phyloP scores from a whole-genome alignment of 2,329 filamentous ascomycete genomes.

The Cercospora sesami region DNA sequence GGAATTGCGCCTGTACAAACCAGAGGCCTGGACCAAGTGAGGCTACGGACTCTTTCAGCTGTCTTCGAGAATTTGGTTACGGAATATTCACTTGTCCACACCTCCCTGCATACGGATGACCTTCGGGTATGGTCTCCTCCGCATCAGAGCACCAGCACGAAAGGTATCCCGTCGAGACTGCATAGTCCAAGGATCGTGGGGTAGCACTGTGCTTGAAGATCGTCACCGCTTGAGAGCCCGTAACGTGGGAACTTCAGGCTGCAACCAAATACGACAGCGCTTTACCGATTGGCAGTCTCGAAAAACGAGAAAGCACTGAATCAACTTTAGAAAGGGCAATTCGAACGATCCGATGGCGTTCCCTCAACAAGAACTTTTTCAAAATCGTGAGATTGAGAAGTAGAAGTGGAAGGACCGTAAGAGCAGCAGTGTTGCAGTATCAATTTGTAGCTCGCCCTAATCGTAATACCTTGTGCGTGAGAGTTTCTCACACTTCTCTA shows the following conservation, averaged over 20 bases:
- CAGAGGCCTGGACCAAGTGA: neutral
- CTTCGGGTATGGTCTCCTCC: neutral
- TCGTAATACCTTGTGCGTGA: neutral
- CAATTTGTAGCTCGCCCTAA: neutral
- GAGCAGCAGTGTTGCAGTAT: neutral
- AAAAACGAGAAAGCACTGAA: neutral
- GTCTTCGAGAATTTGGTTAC: neutral
- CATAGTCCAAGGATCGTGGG: neutral
- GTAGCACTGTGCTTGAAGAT: neutral
- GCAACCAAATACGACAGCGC: neutral
- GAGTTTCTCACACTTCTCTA: neutral
- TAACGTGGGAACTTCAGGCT: neutral
- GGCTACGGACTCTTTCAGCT: neutral
- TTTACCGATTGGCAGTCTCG: neutral
- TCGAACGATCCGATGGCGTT: neutral
- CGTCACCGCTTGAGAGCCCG: neutral
- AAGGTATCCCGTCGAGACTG: neutral
- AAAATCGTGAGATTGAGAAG: neutral
- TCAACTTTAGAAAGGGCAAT: neutral
- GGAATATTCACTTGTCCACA: too few species aligned
- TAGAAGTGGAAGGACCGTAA: neutral
- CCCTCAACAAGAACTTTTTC: neutral
- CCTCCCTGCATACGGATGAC: neutral
- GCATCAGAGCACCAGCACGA: neutral
- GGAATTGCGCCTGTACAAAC: neutral